Evolutionary conservation across 768 basidiomycete species (phyloP), one percentile per base, ranked within the genome.

Genomic region (Boletus fagicola): DNA sequence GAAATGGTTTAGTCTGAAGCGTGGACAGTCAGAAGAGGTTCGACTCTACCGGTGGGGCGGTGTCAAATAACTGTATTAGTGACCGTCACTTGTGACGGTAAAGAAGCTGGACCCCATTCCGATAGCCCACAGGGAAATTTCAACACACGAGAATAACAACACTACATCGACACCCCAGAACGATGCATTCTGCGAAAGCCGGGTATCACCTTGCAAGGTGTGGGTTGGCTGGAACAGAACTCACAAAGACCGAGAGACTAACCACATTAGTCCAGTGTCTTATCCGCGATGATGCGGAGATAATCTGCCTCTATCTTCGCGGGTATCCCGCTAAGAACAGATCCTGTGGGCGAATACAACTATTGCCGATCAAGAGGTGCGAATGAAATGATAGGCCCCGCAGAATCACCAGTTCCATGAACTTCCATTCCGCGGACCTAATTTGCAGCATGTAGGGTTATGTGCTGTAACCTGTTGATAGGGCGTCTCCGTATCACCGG

Each of bases 341-440:
- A 15, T 36, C 46, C 30, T 51, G 51, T 52, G 62, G 46, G 33
- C 18, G 30, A 51, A 18, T 24, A 12, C 22, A 35, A 26, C 11
- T 13, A 39, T 44, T 36, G 31, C 62, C 47, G 53, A 57, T 64
- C 40, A 58, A 35, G 28, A 57, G 49, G 42, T 49, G 38, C 31
- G 33, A 59, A 58, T 54, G 55, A 65, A n/a, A 38, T 54, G 56
- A 56, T 56, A 59, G 60, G 67, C 10, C 43, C 55, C 57, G 58
- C 60, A 59, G 48, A 49, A 49, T 55, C 36, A 45, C 59, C 49
- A 45, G 33, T 40, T 57, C 16, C 9, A 53, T 64, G 30, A 39
- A 39, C 60, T 69, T 68, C 65, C 65, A 70, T 70, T 63, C 58
- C 47, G 46, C 61, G 54, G 53, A 60, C 18, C 48, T 46, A 49